phyloP scores from a whole-genome alignment of 257 asterid genomes.

The Scutellaria barbata region DNA sequence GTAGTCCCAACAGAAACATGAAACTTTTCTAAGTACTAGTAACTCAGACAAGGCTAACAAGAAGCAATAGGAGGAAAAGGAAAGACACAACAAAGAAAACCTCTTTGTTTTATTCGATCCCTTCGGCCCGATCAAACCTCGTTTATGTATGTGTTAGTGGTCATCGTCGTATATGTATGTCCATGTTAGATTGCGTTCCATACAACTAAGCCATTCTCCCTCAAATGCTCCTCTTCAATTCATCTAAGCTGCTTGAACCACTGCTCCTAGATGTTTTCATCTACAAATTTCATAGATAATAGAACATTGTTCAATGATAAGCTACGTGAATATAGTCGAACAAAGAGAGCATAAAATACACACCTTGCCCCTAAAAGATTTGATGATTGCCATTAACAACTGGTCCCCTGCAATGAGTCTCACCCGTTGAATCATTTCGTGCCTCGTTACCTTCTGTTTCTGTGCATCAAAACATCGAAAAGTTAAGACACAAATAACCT shows the following conservation, averaged over 20 bases:
- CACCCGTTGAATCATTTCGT: conserved; percentile 48
- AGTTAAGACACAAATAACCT: background rate
- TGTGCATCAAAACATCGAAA: conserved; percentile 21
- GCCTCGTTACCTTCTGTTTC: conserved; percentile 53
- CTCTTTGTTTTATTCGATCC: background rate
- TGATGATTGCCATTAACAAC: conserved; percentile 46
- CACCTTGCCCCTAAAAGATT: conserved; percentile 49
- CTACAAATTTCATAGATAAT: conserved; percentile 16
- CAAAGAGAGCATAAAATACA: background rate
- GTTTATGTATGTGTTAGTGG: background rate
- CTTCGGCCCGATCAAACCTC: conserved; percentile 3
- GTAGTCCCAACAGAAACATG: background rate
- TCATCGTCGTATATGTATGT: conserved; percentile 19
- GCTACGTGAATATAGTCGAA: too few species aligned
- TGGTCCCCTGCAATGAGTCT: conserved; percentile 61
- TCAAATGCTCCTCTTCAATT: conserved; percentile 15
- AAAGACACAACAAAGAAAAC: background rate
- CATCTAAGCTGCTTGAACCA: conserved; percentile 10
- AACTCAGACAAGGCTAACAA: background rate
- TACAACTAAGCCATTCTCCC: conserved; percentile 18
- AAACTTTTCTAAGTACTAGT: background rate
- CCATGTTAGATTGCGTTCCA: background rate
- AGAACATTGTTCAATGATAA: background rate
- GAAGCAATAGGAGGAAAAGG: conserved; percentile 3
- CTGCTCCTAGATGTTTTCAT: conserved; percentile 1